Conservation (phyloP, 2,329 filamentous ascomycete species). For the Cercospora zeae-maydis region DNA sequence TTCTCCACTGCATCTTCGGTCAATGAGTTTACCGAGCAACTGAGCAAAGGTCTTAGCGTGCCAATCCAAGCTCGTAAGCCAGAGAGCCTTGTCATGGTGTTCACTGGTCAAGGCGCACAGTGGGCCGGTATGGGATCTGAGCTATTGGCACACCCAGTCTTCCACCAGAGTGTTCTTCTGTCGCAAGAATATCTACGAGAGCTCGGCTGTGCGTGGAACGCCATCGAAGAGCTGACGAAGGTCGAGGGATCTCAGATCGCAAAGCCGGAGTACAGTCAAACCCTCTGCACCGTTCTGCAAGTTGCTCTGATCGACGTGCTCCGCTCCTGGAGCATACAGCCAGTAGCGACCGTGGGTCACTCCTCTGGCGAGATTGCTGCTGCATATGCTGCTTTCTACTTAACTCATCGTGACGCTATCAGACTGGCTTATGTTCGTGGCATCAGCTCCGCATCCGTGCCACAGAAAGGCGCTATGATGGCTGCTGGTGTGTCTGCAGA, state of each 20-base stretch:
- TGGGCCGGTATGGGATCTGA: not conserved
- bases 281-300: constrained; percentile 17
- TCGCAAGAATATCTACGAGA: not conserved
- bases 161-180: not conserved
- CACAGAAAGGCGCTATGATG: too few species aligned
- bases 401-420: not conserved
- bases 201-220: not conserved
- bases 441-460: too few species aligned
- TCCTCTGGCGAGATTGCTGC: not conserved
- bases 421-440: not conserved
- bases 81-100: not conserved
- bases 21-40: not conserved
- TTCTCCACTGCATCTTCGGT: not conserved
- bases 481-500: too few species aligned
- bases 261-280: constrained; percentile 7
- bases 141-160: not conserved
- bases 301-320: constrained; percentile 13
- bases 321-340: not conserved
- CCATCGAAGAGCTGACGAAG: not conserved
- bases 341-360: not conserved
- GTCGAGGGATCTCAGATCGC: not conserved
- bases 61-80: not conserved
- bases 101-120: not conserved
- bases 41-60: not conserved
- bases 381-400: not conserved